A percentile compares a stretch with the other conserved stretches of the same genome.
Evolutionary conservation across 345 rosid species (phyloP).

Genomic region (Populus nigra): DNA sequence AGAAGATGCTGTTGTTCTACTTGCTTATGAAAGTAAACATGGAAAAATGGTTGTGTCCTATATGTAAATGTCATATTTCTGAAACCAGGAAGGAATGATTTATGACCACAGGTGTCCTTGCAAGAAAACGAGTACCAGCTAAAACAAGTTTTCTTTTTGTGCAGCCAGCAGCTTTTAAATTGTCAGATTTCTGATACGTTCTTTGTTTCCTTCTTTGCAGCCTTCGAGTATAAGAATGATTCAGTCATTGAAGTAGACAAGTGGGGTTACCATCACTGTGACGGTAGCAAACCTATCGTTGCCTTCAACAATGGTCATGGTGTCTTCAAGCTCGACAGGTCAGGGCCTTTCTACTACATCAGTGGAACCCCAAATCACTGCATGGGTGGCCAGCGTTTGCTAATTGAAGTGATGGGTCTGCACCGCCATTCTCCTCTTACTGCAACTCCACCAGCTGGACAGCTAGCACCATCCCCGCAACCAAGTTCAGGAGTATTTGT

Average conservation of each 20-base stretch:
- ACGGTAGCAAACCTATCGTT: constrained; percentile 36
- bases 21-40: too few species aligned
- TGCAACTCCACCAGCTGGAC: constrained; percentile 35
- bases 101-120: neutral
- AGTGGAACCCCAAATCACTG: constrained; percentile 61
- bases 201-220: constrained; percentile 26
- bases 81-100: neutral
- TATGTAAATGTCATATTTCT: too few species aligned
- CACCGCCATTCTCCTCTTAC: constrained; percentile 36
- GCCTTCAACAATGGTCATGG: constrained; percentile 63
- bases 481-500: constrained; percentile 34
- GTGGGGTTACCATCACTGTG: constrained; percentile 75
- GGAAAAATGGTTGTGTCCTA: too few species aligned
- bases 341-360: constrained; percentile 81
- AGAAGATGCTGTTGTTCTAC: too few species aligned
- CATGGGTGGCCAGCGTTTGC: constrained; percentile 60
- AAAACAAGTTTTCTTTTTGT: neutral
- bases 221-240: constrained; percentile 65
- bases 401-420: constrained; percentile 62
- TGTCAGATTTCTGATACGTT: neutral
- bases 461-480: constrained; percentile 30
- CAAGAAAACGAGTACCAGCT: neutral
- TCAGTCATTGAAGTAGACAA: constrained; percentile 75
- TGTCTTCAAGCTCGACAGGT: constrained; percentile 48
- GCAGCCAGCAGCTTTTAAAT: neutral